phyloP scores from a whole-genome alignment of 768 basidiomycete genomes.

The Termitomyces sp. region DNA sequence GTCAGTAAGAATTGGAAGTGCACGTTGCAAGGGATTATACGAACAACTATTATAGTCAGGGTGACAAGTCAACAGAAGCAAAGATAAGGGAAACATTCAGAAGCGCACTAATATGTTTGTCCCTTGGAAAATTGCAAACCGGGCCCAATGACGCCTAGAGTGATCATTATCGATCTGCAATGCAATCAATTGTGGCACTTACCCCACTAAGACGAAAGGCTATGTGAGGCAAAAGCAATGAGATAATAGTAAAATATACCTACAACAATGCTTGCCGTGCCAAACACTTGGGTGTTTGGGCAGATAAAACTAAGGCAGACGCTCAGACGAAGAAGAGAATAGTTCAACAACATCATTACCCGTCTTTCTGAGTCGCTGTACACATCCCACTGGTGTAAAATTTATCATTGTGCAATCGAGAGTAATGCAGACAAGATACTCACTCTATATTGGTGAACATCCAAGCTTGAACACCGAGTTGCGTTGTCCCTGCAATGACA shows the following conservation, averaged over 20 bases:
- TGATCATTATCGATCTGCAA: not conserved
- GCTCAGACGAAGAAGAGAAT: not conserved
- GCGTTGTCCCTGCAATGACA: constrained; percentile 55
- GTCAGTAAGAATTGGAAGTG: not conserved
- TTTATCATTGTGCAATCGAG: not conserved
- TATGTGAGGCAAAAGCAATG: constrained; percentile 2
- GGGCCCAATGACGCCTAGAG: constrained; percentile 58
- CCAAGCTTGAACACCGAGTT: constrained; percentile 59
- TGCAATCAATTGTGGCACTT: not conserved
- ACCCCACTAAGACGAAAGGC: constrained; percentile 16
- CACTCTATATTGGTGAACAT: constrained; percentile 52
- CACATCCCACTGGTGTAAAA: constrained; percentile 39
- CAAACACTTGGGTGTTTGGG: constrained; percentile 45
- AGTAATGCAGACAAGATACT: constrained; percentile 8
- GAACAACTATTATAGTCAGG: not conserved
- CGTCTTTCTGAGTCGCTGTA: constrained; percentile 33
- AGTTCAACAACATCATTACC: constrained; percentile 15
- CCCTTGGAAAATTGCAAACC: constrained; percentile 45
- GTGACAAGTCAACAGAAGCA: not conserved
- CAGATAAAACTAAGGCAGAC: constrained; percentile 37
- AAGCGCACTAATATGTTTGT: constrained; percentile 47
- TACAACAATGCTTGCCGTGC: constrained; percentile 55
- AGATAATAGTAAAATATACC: constrained; percentile 11
- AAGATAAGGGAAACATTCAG: not conserved
- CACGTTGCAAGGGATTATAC: not conserved